phyloP scores from a whole-genome alignment of 805 yeast genomes.

The Candida peoriensis region DNA sequence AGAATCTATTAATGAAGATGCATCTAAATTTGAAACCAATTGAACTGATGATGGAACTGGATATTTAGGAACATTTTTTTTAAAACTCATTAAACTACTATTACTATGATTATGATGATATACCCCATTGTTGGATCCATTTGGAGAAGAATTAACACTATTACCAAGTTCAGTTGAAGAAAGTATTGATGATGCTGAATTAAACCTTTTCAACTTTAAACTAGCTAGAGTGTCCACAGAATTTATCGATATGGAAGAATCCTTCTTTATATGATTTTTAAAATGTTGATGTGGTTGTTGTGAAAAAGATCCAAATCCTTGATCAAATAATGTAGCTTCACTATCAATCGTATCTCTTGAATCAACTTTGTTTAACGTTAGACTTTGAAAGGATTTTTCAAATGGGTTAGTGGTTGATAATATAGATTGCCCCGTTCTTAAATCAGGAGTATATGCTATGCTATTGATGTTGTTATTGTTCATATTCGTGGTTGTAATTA shows the following conservation, averaged over 20 bases:
- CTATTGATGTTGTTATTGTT: too few species aligned
- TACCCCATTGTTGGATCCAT: slow-evolving; percentile 4
- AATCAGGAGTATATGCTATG: too few species aligned
- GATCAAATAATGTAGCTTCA: slow-evolving; percentile 1
- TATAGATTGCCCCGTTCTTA: too few species aligned
- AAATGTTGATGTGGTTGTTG: background rate
- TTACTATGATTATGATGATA: too few species aligned
- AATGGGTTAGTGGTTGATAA: slow-evolving; percentile 6
- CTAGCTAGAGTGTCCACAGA: slow-evolving; percentile 17
- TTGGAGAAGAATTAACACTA: slow-evolving; percentile 6
- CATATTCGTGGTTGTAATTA: too few species aligned
- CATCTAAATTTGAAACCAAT: slow-evolving; percentile 8
- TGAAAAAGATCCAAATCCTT: background rate
- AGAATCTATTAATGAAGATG: slow-evolving; percentile 2
- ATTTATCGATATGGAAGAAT: slow-evolving; percentile 14
- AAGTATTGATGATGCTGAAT: slow-evolving; percentile 16
- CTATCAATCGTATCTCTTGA: slow-evolving; percentile 5
- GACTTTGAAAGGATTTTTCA: slow-evolving; percentile 5
- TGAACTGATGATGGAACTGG: slow-evolving; percentile 11
- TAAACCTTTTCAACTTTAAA: slow-evolving; percentile 14
- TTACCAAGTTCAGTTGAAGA: slow-evolving; percentile 3
- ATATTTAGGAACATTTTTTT: slow-evolving; percentile 16
- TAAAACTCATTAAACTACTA: slow-evolving; percentile 2
- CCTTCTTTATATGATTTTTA: slow-evolving; percentile 4
- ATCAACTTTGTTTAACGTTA: background rate